Evolutionary conservation across 164 flowering plant species (phyloP), one percentile per base, ranked within the genome.

Genomic region (Protea cynaroides): DNA sequence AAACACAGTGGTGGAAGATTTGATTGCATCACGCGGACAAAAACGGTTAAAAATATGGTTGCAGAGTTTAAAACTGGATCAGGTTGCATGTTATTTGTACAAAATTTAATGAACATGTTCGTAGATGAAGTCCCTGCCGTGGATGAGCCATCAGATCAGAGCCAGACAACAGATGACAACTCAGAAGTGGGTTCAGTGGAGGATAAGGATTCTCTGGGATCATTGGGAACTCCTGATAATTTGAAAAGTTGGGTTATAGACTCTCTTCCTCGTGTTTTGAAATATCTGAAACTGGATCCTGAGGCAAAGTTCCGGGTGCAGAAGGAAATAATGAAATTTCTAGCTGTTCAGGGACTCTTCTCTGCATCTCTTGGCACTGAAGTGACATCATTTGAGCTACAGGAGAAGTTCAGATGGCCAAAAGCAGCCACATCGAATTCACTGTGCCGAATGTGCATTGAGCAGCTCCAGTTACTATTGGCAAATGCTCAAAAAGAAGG

Each of bases 111-210:
- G 56, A 78, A 66, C 74, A 78, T 92, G 92, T 95, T 95, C 79
- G 72, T 95, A 37, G 97, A 95, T 78, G 97, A 83, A 69, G 83
- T 80, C 46, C 73, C 61, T 56, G 78, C 80, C 56, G 74, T 80
- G 6, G 97, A 90, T 40, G 92, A 93, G 74, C 92, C 97, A 63
- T 90, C 96, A 1, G 98, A 89, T 74, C 96, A 91, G 81, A 90
- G 96, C 76, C 96, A 88, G 66, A 88, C 99, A 56, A 88, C 94
- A 4, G 96, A 92, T 81, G 94, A 92, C 71, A 90, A 86, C 73
- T 87, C 96, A 11, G 99, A 92, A 71, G 75, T 82, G 17, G 94
- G 88, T 65, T 84, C 89, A 12, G 17, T 70, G 5, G 94, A 86
- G 75, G 97, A 88, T 56, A 92, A 86, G 73, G 91, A 85, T 63